phyloP scores from a whole-genome alignment of 1,139 yeast genomes.

The Debaryomyces psychrophilus region DNA sequence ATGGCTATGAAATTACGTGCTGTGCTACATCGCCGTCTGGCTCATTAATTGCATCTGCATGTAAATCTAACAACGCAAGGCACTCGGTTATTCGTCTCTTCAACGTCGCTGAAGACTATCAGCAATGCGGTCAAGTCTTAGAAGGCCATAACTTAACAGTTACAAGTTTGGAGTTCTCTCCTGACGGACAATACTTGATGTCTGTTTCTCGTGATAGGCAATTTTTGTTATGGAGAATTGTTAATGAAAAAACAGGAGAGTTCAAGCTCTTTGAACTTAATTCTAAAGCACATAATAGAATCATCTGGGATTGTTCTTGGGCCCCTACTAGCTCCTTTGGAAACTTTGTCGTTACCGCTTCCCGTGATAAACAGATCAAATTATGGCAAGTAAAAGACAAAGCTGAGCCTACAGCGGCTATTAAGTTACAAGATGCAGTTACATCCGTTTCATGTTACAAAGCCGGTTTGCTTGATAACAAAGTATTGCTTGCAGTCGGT shows the following conservation, averaged over 20 bases:
- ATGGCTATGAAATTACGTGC: conserved; percentile 91
- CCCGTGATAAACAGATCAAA: conserved; percentile 82
- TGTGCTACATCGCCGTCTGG: conserved; percentile 72
- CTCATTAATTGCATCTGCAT: conserved; percentile 81
- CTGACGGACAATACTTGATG: conserved; percentile 65
- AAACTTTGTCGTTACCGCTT: conserved; percentile 70
- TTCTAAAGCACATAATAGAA: conserved; percentile 83
- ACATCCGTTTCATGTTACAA: conserved; percentile 69
- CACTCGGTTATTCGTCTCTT: conserved; percentile 88
- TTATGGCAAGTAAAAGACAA: conserved; percentile 57
- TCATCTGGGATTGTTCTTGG: conserved; percentile 97
- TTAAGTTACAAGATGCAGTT: conserved; percentile 58
- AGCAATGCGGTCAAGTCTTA: conserved; percentile 44
- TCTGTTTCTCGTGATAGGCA: conserved; percentile 92
- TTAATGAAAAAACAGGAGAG: conserved; percentile 36
- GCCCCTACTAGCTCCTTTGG: conserved; percentile 42
- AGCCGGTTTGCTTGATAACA: conserved; percentile 23
- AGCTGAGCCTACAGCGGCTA: conserved; percentile 30
- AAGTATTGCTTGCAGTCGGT: conserved; percentile 62
- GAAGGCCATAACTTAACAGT: conserved; percentile 78
- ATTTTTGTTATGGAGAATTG: conserved; percentile 73
- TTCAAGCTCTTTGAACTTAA: conserved; percentile 50
- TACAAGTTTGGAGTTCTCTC: conserved; percentile 78
- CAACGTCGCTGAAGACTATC: conserved; percentile 52
- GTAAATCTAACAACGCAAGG: conserved; percentile 78